A percentile compares a stretch with the other conserved stretches of the same genome.
Conservation (phyloP, 352 stramenopile species). For the Albugo candida region DNA sequence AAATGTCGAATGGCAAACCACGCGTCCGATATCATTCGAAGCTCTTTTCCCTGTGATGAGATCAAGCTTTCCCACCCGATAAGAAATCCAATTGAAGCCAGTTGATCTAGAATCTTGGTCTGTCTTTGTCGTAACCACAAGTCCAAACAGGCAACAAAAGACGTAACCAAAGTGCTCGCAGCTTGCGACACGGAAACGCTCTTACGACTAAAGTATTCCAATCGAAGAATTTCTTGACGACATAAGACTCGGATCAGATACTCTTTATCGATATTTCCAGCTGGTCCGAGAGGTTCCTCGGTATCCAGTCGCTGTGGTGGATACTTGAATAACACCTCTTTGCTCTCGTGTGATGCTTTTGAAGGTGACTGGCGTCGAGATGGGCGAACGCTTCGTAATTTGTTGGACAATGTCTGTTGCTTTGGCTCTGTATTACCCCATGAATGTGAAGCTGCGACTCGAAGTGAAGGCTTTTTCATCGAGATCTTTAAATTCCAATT, state of each 20-base stretch:
- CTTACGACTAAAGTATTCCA: slow-evolving; percentile 69
- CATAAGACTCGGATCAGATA: slow-evolving; percentile 43
- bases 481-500: too few species aligned
- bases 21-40: slow-evolving; percentile 87
- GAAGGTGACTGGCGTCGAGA: not conserved
- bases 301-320: slow-evolving; percentile 38
- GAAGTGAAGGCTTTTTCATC: too few species aligned
- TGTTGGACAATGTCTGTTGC: too few species aligned
- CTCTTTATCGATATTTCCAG: too few species aligned
- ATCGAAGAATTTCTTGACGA: slow-evolving; percentile 49
- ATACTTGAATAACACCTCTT: slow-evolving; percentile 21
- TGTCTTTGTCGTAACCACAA: slow-evolving; percentile 27
- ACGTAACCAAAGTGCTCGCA: slow-evolving; percentile 59
- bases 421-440: too few species aligned
- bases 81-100: slow-evolving; percentile 60
- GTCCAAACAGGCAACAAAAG: slow-evolving; percentile 61
- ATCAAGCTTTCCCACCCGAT: slow-evolving; percentile 91
- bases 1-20: slow-evolving; percentile 79
- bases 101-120: slow-evolving; percentile 33
- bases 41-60: slow-evolving; percentile 87
- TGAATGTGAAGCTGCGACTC: too few species aligned
- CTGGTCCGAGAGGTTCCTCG: slow-evolving; percentile 23
- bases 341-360: not conserved
- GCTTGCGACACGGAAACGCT: slow-evolving; percentile 68
- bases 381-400: not conserved